Percentiles rank a stretch among this genome's conserved stretches.
Conservation (phyloP, 139 green algal genomes). For the Limnomonas spitsbergensis region DNA sequence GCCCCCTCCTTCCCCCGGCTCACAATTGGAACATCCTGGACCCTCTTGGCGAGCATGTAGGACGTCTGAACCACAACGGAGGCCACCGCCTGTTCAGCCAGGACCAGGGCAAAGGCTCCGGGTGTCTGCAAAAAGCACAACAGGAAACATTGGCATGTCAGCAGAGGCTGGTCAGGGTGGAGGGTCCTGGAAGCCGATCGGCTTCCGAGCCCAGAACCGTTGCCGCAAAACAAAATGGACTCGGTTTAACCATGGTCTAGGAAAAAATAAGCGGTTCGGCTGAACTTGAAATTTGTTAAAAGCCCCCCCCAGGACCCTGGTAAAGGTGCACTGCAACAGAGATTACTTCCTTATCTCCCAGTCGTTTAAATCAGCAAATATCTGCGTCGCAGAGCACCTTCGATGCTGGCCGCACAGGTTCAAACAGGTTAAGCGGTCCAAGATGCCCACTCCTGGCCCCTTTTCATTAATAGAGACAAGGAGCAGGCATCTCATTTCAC, state of each 20-base stretch:
- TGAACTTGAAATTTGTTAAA: neutral
- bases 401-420: no score
- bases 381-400: no score
- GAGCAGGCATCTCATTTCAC: neutral
- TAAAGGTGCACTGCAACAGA: neutral
- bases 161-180: neutral
- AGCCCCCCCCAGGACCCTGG: neutral
- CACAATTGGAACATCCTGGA: constrained; percentile 1
- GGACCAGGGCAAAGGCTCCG: neutral
- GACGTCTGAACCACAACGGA: constrained; percentile 4
- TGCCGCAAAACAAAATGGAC: neutral
- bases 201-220: neutral
- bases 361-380: neutral
- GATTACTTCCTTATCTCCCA: neutral
- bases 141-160: neutral
- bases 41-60: neutral
- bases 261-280: neutral
- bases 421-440: no score
- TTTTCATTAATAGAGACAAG: neutral
- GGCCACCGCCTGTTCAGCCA: neutral
- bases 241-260: no score
- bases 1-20: neutral
- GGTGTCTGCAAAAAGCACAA: neutral
- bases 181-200: neutral
- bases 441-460: neutral